Percentiles rank a stretch among this genome's conserved stretches.
Conservation (phyloP, 768 basidiomycete species). For the Russula brevipes region DNA sequence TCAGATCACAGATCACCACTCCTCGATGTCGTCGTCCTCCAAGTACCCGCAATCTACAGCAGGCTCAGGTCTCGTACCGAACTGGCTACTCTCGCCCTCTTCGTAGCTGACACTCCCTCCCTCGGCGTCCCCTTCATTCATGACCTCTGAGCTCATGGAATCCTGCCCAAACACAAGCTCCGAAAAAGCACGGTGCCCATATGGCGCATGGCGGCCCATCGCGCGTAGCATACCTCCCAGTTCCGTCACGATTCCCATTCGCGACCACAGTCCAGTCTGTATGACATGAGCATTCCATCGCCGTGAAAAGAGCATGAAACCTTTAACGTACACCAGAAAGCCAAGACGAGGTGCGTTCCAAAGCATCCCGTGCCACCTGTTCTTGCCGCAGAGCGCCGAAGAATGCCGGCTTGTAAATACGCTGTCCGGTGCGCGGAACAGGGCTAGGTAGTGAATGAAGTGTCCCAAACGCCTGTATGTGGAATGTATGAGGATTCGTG, state of each 20-base stretch:
- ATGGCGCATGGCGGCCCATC: conserved; percentile 7
- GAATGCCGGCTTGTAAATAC: conserved; percentile 80
- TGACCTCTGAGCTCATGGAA: conserved; percentile 1
- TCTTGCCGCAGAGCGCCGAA: conserved; percentile 60
- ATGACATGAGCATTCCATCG: background rate
- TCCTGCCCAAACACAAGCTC: conserved; percentile 19
- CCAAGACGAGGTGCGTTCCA: conserved; percentile 57
- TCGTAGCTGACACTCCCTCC: conserved; percentile 3
- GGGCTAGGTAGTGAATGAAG: conserved; percentile 87
- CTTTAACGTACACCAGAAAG: conserved; percentile 34
- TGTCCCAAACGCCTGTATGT: conserved; percentile 72
- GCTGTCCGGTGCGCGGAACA: conserved; percentile 72
- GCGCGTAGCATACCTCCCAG: conserved; percentile 16
- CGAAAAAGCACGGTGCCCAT: conserved; percentile 17
- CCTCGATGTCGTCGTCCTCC: conserved; percentile 25
- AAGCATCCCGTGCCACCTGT: conserved; percentile 54
- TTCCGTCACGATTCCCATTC: conserved; percentile 10
- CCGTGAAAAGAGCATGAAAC: background rate
- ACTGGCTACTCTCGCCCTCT: background rate
- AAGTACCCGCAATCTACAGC: conserved; percentile 10
- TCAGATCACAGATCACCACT: background rate
- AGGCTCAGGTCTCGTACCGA: background rate
- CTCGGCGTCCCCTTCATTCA: conserved; percentile 14
- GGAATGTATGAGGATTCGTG: conserved; percentile 81
- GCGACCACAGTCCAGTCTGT: conserved; percentile 19